A percentile compares a stretch with the other conserved stretches of the same genome.
phyloP scores from a whole-genome alignment of 164 flowering plant species.

The Magnolia officinalis region DNA sequence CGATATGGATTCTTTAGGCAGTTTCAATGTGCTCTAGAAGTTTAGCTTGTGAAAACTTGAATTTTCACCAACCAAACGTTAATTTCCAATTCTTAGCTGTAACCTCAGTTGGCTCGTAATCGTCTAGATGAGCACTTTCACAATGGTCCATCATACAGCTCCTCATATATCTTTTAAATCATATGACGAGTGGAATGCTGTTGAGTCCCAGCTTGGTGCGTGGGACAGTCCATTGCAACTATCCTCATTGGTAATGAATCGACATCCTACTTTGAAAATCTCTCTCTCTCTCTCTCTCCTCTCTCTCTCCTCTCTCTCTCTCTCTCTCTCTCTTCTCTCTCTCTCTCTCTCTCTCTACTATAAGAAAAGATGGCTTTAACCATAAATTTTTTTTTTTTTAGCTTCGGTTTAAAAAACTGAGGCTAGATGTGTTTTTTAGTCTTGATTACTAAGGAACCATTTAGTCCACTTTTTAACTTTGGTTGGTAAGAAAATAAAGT shows the following conservation, averaged over 20 bases:
- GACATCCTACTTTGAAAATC: not conserved
- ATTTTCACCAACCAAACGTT: no score
- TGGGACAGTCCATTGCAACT: conserved; percentile 92
- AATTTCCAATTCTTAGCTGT: not conserved
- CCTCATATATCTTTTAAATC: conserved; percentile 87
- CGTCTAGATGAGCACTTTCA: conserved; percentile 88
- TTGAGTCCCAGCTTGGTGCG: conserved; percentile 60
- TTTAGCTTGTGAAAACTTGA: no score
- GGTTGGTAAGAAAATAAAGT: no score
- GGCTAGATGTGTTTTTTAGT: no score
- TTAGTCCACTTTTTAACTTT: no score
- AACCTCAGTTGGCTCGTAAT: not conserved
- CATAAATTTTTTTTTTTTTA: no score
- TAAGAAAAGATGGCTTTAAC: no score
- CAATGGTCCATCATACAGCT: conserved; percentile 97
- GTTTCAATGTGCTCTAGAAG: not conserved
- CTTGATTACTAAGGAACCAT: no score
- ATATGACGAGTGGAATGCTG: conserved; percentile 30
- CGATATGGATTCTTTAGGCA: not conserved
- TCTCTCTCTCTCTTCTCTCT: no score
- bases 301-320: no score
- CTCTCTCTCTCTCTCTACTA: no score
- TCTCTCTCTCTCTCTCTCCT: not conserved
- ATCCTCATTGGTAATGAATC: conserved; percentile 70
- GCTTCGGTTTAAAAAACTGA: no score